Conservation (phyloP, 352 stramenopile genomes). For the Pythium periplocum region DNA sequence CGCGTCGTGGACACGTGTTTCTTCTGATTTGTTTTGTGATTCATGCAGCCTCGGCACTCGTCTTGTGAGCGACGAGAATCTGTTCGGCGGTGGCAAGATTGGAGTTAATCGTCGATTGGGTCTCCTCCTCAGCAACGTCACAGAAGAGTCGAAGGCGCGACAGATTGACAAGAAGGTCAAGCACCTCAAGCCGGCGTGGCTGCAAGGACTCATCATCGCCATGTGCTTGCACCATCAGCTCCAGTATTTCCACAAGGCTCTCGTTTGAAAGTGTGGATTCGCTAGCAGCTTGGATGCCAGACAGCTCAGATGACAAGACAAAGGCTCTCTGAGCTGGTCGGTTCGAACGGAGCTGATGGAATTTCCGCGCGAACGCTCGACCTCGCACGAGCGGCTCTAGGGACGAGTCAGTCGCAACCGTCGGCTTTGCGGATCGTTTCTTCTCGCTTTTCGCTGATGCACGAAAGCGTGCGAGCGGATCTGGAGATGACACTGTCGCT, state of each 20-base stretch:
- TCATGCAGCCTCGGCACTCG: too few species aligned
- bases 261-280: conserved; percentile 7
- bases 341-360: conserved; percentile 4
- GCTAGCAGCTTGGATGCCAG: conserved; percentile 1
- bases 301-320: neutral
- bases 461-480: conserved; percentile 10
- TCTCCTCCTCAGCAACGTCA: too few species aligned
- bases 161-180: conserved; percentile 1
- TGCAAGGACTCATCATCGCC: neutral
- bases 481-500: neutral
- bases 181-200: neutral
- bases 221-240: neutral
- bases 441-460: neutral
- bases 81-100: too few species aligned
- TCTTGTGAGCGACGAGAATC: too few species aligned
- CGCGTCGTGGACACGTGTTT: too few species aligned
- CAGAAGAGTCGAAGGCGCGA: neutral
- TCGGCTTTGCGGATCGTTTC: too few species aligned
- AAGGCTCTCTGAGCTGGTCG: neutral
- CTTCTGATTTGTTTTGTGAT: too few species aligned
- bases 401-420: too few species aligned
- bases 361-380: conserved; percentile 4
- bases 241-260: conserved; percentile 3
- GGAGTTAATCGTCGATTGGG: too few species aligned
- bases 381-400: neutral